Evolutionary conservation across 495 filamentous ascomycete genomes (phyloP).

Genomic region (Xylona heveae): DNA sequence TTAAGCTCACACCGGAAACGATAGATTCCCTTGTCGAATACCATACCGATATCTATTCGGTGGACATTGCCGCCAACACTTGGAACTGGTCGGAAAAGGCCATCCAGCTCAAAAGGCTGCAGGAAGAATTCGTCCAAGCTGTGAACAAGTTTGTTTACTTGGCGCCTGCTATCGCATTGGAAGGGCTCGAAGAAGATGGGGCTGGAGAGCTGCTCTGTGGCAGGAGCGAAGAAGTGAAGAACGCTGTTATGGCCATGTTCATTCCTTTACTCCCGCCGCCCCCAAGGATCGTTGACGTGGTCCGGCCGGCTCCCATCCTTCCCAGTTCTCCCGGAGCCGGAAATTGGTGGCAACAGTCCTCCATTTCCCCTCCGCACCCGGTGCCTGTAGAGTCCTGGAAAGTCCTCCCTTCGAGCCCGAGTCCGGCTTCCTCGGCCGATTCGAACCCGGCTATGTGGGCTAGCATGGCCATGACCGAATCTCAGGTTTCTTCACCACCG

Average conservation of each 20-base stretch:
- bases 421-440: conserved; percentile 28
- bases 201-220: conserved; percentile 83
- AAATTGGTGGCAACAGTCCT: conserved; percentile 58
- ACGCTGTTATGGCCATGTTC: conserved; percentile 64
- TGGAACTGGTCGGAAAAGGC: conserved; percentile 98
- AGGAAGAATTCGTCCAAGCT: conserved; percentile 92
- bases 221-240: conserved; percentile 85
- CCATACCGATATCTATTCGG: conserved; percentile 91
- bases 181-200: conserved; percentile 93
- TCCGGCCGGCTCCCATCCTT: conserved; percentile 64
- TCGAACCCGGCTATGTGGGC: conserved; percentile 60
- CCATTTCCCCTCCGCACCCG: conserved; percentile 24
- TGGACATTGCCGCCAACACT: conserved; percentile 70
- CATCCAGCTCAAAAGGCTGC: conserved; percentile 84
- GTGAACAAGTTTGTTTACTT: conserved; percentile 96
- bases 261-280: conserved; percentile 82
- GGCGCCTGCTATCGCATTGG: conserved; percentile 70
- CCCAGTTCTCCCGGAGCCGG: conserved; percentile 64
- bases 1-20: conserved; percentile 92
- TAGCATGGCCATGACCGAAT: conserved; percentile 35
- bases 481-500: conserved; percentile 49
- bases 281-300: conserved; percentile 76
- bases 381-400: conserved; percentile 81
- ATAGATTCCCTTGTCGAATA: conserved; percentile 91
- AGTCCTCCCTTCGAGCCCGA: conserved; percentile 68